Conservation (phyloP, 352 stramenopile genomes). For the Phytophthora pseudosyringae region DNA sequence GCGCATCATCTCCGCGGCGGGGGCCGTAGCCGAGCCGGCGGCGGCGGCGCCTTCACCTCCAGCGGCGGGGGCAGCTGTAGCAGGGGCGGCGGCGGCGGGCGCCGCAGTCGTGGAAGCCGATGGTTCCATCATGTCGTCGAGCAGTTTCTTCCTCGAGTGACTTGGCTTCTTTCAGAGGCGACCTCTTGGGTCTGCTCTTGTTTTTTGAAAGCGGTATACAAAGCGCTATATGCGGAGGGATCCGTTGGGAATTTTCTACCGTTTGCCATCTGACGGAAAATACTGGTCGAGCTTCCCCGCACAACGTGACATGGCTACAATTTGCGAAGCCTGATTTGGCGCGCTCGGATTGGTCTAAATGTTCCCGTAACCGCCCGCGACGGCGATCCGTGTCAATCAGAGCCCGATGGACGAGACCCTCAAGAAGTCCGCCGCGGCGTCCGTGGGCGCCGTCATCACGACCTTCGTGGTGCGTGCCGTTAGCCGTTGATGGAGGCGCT, state of each 20-base stretch:
- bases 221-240: conserved; percentile 31
- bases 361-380: conserved; percentile 1
- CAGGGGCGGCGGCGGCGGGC: conserved; percentile 1
- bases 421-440: conserved; percentile 72
- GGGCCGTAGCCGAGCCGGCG: neutral
- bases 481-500: neutral
- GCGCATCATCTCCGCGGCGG: conserved; percentile 27
- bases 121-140: conserved; percentile 39
- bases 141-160: conserved; percentile 26
- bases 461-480: conserved; percentile 60
- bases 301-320: conserved; percentile 32
- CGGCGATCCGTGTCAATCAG: conserved; percentile 8
- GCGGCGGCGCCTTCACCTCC: neutral
- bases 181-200: conserved; percentile 2
- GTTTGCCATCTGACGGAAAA: conserved; percentile 8
- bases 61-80: conserved; percentile 2
- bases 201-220: conserved; percentile 10
- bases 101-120: conserved; percentile 30
- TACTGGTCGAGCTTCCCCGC: conserved; percentile 8
- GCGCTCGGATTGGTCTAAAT: conserved; percentile 22
- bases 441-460: conserved; percentile 71
- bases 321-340: neutral
- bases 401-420: conserved; percentile 63
- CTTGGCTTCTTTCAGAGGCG: conserved; percentile 13
- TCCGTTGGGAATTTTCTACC: conserved; percentile 17